A percentile compares a stretch with the other conserved stretches of the same genome.
Evolutionary conservation across 352 stramenopile species (phyloP).

Genomic region (Phytophthora lateralis): DNA sequence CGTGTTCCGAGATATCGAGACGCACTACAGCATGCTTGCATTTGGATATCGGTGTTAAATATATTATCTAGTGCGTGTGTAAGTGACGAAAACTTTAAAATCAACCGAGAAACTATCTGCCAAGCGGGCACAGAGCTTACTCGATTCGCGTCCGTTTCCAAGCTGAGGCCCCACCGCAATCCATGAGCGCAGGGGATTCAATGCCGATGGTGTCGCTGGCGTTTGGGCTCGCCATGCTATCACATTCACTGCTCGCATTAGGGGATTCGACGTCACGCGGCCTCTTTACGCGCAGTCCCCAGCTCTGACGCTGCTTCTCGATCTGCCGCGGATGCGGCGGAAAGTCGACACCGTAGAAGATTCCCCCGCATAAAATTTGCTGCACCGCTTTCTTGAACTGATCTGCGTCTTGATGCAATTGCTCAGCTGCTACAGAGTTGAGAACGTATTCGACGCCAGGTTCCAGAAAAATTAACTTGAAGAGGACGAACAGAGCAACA

Average conservation of each 20-base stretch:
- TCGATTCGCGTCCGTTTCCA: slow-evolving; percentile 75
- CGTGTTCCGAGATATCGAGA: no score
- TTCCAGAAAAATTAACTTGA: slow-evolving; percentile 82
- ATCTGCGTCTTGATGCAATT: slow-evolving; percentile 51
- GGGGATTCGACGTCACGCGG: slow-evolving; percentile 44
- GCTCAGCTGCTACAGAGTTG: slow-evolving; percentile 58
- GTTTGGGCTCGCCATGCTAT: slow-evolving; percentile 30
- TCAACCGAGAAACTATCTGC: slow-evolving; percentile 7
- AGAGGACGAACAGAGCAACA: neutral
- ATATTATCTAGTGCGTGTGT: slow-evolving; percentile 26
- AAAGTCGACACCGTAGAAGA: slow-evolving; percentile 69
- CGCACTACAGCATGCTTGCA: neutral
- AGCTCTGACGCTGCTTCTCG: slow-evolving; percentile 55
- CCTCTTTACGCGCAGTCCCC: slow-evolving; percentile 62
- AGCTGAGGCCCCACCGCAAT: slow-evolving; percentile 40
- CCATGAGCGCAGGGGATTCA: slow-evolving; percentile 42
- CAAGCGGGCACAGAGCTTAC: slow-evolving; percentile 22
- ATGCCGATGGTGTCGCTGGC: slow-evolving; percentile 24
- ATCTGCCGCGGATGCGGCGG: slow-evolving; percentile 59
- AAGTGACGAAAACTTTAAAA: slow-evolving; percentile 18
- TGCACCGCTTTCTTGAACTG: slow-evolving; percentile 64
- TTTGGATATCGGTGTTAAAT: slow-evolving; percentile 45
- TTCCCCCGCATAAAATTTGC: slow-evolving; percentile 67
- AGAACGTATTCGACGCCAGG: slow-evolving; percentile 73
- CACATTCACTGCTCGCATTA: slow-evolving; percentile 39